phyloP scores from a whole-genome alignment of 305 asterid genomes.

The Solanum chacoense region DNA sequence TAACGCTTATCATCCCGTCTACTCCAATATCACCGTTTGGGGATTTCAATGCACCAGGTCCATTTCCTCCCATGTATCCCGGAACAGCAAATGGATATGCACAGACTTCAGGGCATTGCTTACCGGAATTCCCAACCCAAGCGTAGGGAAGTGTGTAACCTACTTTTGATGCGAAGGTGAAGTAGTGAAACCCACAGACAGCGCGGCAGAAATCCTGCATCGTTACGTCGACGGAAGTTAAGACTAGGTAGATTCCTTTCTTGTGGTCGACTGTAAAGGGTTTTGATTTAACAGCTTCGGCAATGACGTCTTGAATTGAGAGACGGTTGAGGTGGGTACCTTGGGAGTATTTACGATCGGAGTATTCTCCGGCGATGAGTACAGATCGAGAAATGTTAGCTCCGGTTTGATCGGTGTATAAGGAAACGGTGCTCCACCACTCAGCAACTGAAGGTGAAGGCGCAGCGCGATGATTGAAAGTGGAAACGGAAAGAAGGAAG shows the following conservation, averaged over 20 bases:
- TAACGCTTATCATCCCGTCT: constrained; percentile 63
- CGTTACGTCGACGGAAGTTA: constrained; percentile 68
- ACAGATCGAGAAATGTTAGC: constrained; percentile 56
- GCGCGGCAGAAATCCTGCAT: constrained; percentile 86
- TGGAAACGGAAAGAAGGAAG: constrained; percentile 62
- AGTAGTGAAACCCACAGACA: constrained; percentile 88
- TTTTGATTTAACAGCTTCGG: constrained; percentile 47
- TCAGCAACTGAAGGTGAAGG: constrained; percentile 66
- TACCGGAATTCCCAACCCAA: constrained; percentile 67
- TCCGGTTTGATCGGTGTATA: constrained; percentile 75
- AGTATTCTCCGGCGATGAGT: constrained; percentile 55
- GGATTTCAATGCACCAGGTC: constrained; percentile 29
- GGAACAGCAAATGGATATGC: constrained; percentile 63
- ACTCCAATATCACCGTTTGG: constrained; percentile 54
- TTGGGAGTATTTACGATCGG: constrained; percentile 48
- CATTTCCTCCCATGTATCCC: constrained; percentile 53
- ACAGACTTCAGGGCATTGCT: constrained; percentile 68
- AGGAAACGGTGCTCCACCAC: constrained; percentile 76
- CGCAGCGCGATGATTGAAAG: constrained; percentile 34
- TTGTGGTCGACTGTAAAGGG: constrained; percentile 68
- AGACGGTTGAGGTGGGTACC: constrained; percentile 56
- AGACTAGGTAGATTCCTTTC: constrained; percentile 66
- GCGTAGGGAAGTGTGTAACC: constrained; percentile 65
- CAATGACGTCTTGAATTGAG: constrained; percentile 58
- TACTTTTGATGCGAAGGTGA: constrained; percentile 72